These are phyloP conservation scores for Pythium biforme DNA, from an alignment of 352 stramenopile genomes.

Conservation along the genomic window DNA sequence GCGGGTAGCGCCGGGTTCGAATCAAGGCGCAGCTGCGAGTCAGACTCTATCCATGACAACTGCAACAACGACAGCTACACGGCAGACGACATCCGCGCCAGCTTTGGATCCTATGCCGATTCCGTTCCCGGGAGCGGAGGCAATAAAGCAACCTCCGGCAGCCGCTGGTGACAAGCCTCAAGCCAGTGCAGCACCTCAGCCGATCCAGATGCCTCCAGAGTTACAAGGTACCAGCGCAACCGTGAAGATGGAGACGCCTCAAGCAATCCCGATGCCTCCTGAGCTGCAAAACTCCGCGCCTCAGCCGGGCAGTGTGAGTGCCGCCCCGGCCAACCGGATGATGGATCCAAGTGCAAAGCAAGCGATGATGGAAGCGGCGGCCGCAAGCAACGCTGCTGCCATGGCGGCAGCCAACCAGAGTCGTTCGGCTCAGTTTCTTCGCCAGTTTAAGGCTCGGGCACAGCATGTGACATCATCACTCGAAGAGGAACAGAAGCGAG, in stretches of 20 bases:
- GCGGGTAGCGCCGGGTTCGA: constrained; percentile 17
- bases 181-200: constrained; percentile 33
- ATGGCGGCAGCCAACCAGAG: constrained; percentile 45
- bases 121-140: constrained; percentile 57
- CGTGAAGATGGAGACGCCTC: constrained; percentile 25
- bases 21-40: constrained; percentile 5
- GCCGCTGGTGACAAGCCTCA: neutral
- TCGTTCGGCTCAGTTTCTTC: constrained; percentile 79
- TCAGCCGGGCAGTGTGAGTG: neutral
- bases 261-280: constrained; percentile 31
- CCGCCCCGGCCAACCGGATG: constrained; percentile 5
- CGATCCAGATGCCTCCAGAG: constrained; percentile 77
- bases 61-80: constrained; percentile 7
- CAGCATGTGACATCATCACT: constrained; percentile 82
- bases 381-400: constrained; percentile 24
- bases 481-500: constrained; percentile 71
- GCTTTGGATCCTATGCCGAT: constrained; percentile 38
- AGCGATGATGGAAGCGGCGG: constrained; percentile 21
- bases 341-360: constrained; percentile 5
- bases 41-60: constrained; percentile 29
- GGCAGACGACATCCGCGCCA: constrained; percentile 16
- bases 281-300: constrained; percentile 26
- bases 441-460: constrained; percentile 74
- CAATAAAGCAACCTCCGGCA: constrained; percentile 24
- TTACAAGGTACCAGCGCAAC: constrained; percentile 45